Evolutionary conservation across 2,329 filamentous ascomycete genomes (phyloP), one percentile per base, ranked within the genome.

Genomic region (Xylariaceae sp.): DNA sequence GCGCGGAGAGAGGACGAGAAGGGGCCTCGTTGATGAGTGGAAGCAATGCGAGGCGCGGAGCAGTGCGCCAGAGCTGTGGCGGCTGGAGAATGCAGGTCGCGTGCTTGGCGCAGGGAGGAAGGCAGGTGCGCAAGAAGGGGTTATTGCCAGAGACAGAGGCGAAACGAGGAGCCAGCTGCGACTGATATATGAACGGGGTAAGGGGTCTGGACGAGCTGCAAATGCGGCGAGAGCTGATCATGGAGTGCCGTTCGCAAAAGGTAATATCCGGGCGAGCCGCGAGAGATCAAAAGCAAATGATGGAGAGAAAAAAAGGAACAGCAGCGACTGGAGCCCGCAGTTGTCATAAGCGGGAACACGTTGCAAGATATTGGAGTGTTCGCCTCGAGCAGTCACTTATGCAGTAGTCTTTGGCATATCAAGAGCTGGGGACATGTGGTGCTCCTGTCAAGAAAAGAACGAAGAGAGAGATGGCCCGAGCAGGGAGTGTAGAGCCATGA

Each of bases 261-360:
- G 48, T 31, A 54, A 54, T 31, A 17, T 40, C 50, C 53, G 50
- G 45, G 38, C 43, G 43, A 45, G 53, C 50, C 53, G 53, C 44
- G 40, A 39, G 22, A 28, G 22, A 28, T 7, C 22, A 28, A 28
- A 28, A 28, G 22, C 22, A 28, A n/a, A n/a, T n/a, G n/a, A 7
- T 28, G 22, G 7, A 4, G 22, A 28, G 4, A 28, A 28, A 28
- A 28, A n/a, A n/a, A n/a, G n/a, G n/a, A n/a, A 28, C 22, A 28
- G 22, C 22, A 7, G 7, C 22, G 4, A 7, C 22, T 28, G 7
- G 22, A 7, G 22, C 22, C 22, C 4, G 22, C 22, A 28, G 7
- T 28, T 28, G 22, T 28, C 22, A 28, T 28, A 4, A 28, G 7
- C 7, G 22, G 22, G 7, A 28, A 4, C 7, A 28, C 22, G 22